A percentile compares a stretch with the other conserved stretches of the same genome.
These are phyloP conservation scores for Cutaneotrichosporon cutaneum DNA, from an alignment of 1,284 basidiomycete genomes.

Conservation along the genomic window DNA sequence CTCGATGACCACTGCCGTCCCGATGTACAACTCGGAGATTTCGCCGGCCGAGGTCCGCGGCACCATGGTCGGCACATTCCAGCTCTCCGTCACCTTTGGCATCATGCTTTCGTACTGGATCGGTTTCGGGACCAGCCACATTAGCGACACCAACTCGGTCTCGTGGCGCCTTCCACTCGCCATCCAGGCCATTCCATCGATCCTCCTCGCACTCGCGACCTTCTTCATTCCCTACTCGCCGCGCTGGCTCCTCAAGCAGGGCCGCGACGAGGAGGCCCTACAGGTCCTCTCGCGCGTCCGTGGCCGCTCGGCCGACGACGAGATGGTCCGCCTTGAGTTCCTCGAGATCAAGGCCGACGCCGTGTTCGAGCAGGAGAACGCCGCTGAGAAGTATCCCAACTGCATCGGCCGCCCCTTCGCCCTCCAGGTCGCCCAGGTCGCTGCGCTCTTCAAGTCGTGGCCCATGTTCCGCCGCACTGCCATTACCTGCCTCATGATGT, in stretches of 20 bases:
- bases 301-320: slow-evolving; percentile 59
- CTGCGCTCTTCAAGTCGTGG: slow-evolving; percentile 23
- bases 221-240: slow-evolving; percentile 59
- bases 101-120: slow-evolving; percentile 69
- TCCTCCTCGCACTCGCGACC: slow-evolving; percentile 49
- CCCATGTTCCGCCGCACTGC: slow-evolving; percentile 39
- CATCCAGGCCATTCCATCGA: slow-evolving; percentile 66
- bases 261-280: slow-evolving; percentile 67
- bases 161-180: slow-evolving; percentile 75
- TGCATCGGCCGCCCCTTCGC: slow-evolving; percentile 15
- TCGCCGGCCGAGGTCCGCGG: slow-evolving; percentile 75
- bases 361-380: slow-evolving; percentile 54
- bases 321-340: slow-evolving; percentile 70
- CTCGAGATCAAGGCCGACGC: slow-evolving; percentile 74
- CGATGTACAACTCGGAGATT: slow-evolving; percentile 55
- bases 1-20: slow-evolving; percentile 70
- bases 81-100: slow-evolving; percentile 65
- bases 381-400: slow-evolving; percentile 23
- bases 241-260: slow-evolving; percentile 62
- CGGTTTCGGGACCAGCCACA: slow-evolving; percentile 63
- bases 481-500: slow-evolving; percentile 49
- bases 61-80: slow-evolving; percentile 66
- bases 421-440: slow-evolving; percentile 23
- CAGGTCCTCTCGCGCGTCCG: slow-evolving; percentile 63
- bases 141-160: slow-evolving; percentile 56